Base-by-base conservation (phyloP, 2,329 filamentous ascomycete species). In the Ascochyta lentis region DNA sequence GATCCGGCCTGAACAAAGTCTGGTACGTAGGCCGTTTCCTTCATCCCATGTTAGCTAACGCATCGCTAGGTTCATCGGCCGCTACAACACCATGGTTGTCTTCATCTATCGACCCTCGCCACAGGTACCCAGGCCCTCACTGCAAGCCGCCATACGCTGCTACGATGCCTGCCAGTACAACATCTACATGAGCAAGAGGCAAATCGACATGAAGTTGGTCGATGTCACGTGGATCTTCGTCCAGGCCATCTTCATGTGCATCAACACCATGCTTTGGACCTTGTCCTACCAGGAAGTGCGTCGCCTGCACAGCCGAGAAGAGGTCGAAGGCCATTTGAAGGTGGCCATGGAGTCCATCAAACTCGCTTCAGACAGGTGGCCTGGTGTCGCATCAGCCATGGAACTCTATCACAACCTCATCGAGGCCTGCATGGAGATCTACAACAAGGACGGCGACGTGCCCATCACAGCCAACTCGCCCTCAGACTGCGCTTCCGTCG, bases 171-270 rank as follows among this genome's bases (percentile, higher is more conserved):
- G 91, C 42, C 83, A 88, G 10, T 91, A 87, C 75, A 93, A 96
- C 70, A 91, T 97, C 66, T 84, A 88, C 62, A 86, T 94, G 71
- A 89, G 92, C 40, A 86, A 86, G 70, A 87, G 89, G 67, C 92
- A 96, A 74, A 89, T 96, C 69, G 85, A 89, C 62, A 87, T 84
- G 15, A 84, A 85, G 13, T 87, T 87, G 22, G 86, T 95, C 10
- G 94, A 97, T 70, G 82, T 97, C 57, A 97, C 93, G 0, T 98
- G 94, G 94, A 89, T 96, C 39, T 96, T 96, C 69, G 86, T 96
- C 1, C 84, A 96, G 55, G 88, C 89, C 19, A 84, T 98, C 37
- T 97, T 96, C 78, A 95, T 96, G 86, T 88, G 91, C 4, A 84
- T 98, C 54, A 97, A 96, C 71, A 93, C 91, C 5, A 84, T 97